Evolutionary conservation across 352 stramenopile genomes (phyloP).

Genomic region (Achlya hypogyna): DNA sequence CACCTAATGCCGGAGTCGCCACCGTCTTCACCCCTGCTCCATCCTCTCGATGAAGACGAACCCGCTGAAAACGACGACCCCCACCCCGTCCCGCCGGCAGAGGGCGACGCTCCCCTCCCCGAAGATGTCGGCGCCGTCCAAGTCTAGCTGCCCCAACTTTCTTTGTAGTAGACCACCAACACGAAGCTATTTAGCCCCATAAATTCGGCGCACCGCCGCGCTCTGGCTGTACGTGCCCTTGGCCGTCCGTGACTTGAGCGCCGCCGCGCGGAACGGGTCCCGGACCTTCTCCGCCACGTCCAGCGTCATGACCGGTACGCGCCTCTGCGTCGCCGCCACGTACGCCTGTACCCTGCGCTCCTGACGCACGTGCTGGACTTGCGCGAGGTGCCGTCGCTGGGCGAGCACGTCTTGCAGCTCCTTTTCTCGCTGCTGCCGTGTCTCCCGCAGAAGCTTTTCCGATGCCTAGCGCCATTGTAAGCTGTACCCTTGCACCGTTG

Average conservation of each 20-base stretch:
- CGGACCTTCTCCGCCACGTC: constrained; percentile 23
- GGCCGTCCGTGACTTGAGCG: constrained; percentile 40
- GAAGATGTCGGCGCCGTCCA: background rate
- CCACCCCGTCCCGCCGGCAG: too few relatives aligned
- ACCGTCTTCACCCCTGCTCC: background rate
- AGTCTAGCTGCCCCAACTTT: background rate
- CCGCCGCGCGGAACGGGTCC: constrained; percentile 47
- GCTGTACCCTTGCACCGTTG: background rate
- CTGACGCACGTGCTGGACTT: constrained; percentile 48
- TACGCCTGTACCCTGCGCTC: constrained; percentile 31
- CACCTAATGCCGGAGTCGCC: background rate
- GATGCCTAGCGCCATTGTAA: constrained; percentile 30
- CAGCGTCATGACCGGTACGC: constrained; percentile 23
- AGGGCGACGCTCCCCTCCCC: too few relatives aligned
- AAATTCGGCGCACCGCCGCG: background rate
- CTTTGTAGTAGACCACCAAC: background rate
- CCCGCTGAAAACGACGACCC: background rate
- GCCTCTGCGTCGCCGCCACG: constrained; percentile 33
- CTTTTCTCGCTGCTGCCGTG: constrained; percentile 46
- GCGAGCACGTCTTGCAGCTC: constrained; percentile 42
- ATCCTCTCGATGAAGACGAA: background rate
- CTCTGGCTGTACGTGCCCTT: background rate
- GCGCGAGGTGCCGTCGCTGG: constrained; percentile 48
- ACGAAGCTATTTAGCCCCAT: background rate
- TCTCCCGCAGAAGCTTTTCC: constrained; percentile 56